Evolutionary conservation across 768 basidiomycete species (phyloP).

Genomic region (Roridomyces roridus): DNA sequence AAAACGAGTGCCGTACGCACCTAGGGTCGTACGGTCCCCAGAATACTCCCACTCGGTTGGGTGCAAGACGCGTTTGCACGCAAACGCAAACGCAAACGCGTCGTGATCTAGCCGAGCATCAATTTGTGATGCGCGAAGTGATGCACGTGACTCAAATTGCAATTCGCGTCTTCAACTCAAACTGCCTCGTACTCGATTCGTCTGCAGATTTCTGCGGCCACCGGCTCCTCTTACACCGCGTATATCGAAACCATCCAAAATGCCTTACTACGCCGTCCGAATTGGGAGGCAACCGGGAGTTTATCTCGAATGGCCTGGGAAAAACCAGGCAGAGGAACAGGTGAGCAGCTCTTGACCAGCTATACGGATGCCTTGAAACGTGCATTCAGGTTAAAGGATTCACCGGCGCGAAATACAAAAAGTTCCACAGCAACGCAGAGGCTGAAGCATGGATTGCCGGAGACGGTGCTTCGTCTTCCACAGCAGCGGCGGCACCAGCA

Average conservation of each 20-base stretch:
- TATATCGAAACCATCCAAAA: not conserved
- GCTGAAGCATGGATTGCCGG: conserved; percentile 62
- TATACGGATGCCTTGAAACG: conserved; percentile 67
- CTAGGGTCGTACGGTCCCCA: conserved; percentile 76
- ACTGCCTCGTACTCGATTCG: not conserved
- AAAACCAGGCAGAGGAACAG: not conserved
- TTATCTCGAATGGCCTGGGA: conserved; percentile 38
- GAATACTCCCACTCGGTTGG: conserved; percentile 92
- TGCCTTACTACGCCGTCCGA: conserved; percentile 12
- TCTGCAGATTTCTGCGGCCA: not conserved
- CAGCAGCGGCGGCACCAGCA: not conserved
- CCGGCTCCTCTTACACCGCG: not conserved
- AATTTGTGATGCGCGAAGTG: too few relatives aligned
- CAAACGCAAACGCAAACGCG: too few relatives aligned
- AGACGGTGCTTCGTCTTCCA: conserved; percentile 14
- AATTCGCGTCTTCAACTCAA: too few relatives aligned
- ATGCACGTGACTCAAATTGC: too few relatives aligned
- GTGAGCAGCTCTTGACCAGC: not conserved
- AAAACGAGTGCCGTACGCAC: conserved; percentile 38
- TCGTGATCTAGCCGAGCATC: too few relatives aligned
- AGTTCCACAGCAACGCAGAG: conserved; percentile 59
- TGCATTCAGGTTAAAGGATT: conserved; percentile 69
- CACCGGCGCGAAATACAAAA: conserved; percentile 66
- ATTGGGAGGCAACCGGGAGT: conserved; percentile 49
- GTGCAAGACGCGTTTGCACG: too few relatives aligned